Evolutionary conservation across 805 yeast genomes (phyloP).

Genomic region (Pichia ethanolica): DNA sequence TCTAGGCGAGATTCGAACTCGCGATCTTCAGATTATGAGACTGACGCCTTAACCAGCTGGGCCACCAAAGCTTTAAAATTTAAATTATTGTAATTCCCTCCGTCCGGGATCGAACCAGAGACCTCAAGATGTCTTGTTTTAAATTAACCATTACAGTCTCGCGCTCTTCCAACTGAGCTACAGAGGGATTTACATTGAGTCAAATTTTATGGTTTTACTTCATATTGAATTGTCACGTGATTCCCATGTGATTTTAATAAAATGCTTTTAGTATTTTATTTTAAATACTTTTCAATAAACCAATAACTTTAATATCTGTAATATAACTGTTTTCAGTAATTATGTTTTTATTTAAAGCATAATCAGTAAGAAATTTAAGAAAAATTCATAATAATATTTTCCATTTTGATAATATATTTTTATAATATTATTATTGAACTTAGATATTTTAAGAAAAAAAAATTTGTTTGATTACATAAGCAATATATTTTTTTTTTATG

Average conservation of each 20-base stretch:
- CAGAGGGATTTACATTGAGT: constrained; percentile 11
- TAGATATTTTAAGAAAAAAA: no score
- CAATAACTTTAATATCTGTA: no score
- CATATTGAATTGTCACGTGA: background rate
- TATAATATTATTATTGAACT: no score
- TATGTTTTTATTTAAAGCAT: no score
- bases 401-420: no score
- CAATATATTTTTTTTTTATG: no score
- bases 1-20: constrained; percentile 35
- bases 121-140: constrained; percentile 15
- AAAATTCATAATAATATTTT: no score
- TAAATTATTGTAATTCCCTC: constrained; percentile 8
- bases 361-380: no score
- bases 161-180: constrained; percentile 21
- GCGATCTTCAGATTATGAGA: constrained; percentile 36
- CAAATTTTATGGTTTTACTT: background rate
- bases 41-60: constrained; percentile 35
- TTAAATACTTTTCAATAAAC: no score
- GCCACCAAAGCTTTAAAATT: constrained; percentile 27
- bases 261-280: background rate
- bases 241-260: background rate
- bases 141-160: constrained; percentile 12
- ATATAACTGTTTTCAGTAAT: no score
- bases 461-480: no score
- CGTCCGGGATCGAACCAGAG: constrained; percentile 17